Evolutionary conservation across 1,284 basidiomycete species (phyloP).

Genomic region (Flammula alnicola): DNA sequence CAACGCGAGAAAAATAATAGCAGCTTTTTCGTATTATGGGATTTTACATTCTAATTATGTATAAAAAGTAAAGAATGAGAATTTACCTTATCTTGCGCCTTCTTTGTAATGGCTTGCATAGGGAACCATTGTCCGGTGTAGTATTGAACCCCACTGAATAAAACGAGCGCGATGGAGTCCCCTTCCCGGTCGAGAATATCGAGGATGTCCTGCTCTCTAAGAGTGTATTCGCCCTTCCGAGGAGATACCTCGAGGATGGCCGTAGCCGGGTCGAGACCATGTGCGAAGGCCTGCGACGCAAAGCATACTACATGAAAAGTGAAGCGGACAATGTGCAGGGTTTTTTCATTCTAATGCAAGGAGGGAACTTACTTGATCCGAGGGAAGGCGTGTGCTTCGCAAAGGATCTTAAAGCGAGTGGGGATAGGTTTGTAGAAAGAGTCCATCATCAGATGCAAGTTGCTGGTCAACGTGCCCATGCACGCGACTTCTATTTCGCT

Average conservation of each 20-base stretch:
- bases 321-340: constrained; percentile 11
- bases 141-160: constrained; percentile 93
- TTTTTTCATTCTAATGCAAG: constrained; percentile 10
- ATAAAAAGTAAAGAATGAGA: no score
- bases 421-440: constrained; percentile 92
- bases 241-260: constrained; percentile 85
- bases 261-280: constrained; percentile 77
- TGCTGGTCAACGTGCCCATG: constrained; percentile 93
- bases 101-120: constrained; percentile 81
- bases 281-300: constrained; percentile 82
- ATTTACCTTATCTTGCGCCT: constrained; percentile 78
- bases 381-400: constrained; percentile 93
- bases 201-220: constrained; percentile 92
- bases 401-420: constrained; percentile 91
- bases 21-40: background rate
- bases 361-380: constrained; percentile 75
- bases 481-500: constrained; percentile 89
- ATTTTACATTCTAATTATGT: background rate
- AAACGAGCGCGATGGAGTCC: constrained; percentile 80
- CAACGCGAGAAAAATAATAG: no score
- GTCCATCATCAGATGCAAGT: constrained; percentile 93
- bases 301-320: constrained; percentile 77
- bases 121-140: constrained; percentile 98
- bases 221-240: constrained; percentile 81
- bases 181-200: constrained; percentile 76